A percentile compares a stretch with the other conserved stretches of the same genome.
phyloP scores from a whole-genome alignment of 768 basidiomycete genomes.

The Rhodotorula paludigena region DNA sequence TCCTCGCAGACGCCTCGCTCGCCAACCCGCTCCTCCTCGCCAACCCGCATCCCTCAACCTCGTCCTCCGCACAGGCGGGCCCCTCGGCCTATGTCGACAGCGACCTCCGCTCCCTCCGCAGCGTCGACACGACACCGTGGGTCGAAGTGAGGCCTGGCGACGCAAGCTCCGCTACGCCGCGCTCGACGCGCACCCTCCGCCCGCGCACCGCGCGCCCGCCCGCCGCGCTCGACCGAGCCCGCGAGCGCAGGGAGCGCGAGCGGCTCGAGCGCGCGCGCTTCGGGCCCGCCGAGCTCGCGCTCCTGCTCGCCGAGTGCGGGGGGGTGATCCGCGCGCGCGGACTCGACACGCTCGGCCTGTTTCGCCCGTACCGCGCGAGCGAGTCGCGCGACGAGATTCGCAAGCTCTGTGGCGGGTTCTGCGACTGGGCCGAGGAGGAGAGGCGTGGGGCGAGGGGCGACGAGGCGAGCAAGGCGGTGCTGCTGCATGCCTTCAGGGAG shows the following conservation, averaged over 20 bases:
- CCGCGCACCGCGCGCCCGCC: neutral
- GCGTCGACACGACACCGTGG: slow-evolving; percentile 2
- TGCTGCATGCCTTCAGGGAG: slow-evolving; percentile 27
- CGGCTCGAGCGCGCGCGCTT: slow-evolving; percentile 12
- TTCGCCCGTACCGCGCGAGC: slow-evolving; percentile 32
- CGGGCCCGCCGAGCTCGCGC: neutral
- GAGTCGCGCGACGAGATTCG: slow-evolving; percentile 9
- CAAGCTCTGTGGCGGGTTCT: slow-evolving; percentile 24
- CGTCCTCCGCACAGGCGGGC: neutral
- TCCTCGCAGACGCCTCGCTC: slow-evolving; percentile 9
- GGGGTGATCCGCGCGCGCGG: slow-evolving; percentile 14
- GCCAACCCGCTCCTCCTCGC: slow-evolving; percentile 8
- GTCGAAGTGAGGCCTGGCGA: too few species aligned
- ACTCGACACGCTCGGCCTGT: slow-evolving; percentile 29
- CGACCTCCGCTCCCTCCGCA: neutral
- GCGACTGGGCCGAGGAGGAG: neutral
- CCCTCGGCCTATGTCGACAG: neutral
- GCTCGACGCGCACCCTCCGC: neutral
- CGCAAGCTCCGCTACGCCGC: neutral
- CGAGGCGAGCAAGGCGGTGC: slow-evolving; percentile 21
- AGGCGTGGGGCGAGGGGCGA: neutral
- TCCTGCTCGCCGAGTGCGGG: slow-evolving; percentile 12
- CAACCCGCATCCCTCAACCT: neutral
- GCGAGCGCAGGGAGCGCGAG: slow-evolving; percentile 7
- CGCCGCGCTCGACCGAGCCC: neutral